These are phyloP conservation scores for Elsinoe ampelina DNA, from an alignment of 2,329 filamentous ascomycete genomes.

Conservation along the genomic window DNA sequence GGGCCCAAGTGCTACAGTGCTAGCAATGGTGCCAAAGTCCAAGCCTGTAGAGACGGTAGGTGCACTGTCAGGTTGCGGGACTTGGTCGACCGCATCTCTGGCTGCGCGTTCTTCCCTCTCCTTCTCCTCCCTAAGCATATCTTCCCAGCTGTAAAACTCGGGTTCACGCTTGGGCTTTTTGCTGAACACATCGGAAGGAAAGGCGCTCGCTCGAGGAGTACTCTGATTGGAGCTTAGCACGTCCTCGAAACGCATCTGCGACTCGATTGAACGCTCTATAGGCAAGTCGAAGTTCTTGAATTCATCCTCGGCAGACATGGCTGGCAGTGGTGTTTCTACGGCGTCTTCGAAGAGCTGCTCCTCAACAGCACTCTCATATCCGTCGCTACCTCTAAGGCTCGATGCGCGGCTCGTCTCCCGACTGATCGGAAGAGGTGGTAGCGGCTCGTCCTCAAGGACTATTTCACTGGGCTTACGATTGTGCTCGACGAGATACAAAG, in stretches of 20 bases:
- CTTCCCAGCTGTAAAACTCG: conserved; percentile 32
- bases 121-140: conserved; percentile 26
- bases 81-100: neutral
- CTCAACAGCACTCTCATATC: conserved; percentile 37
- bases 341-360: conserved; percentile 23
- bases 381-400: conserved; percentile 32
- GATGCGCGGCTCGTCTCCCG: conserved; percentile 34
- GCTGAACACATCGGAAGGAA: conserved; percentile 26
- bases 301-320: neutral
- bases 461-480: conserved; percentile 40
- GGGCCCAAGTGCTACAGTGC: neutral
- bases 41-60: neutral
- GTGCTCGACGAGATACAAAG: conserved; percentile 71
- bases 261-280: conserved; percentile 9
- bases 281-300: neutral
- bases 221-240: conserved; percentile 54
- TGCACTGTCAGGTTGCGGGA: neutral
- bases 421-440: conserved; percentile 45
- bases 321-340: conserved; percentile 17
- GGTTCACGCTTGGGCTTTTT: conserved; percentile 20
- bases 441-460: conserved; percentile 30
- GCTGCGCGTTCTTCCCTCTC: conserved; percentile 18
- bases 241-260: conserved; percentile 29
- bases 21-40: neutral
- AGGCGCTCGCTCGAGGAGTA: conserved; percentile 56